Percentiles rank a stretch among this genome's conserved stretches.
Evolutionary conservation across 441 rosid species (phyloP).

Genomic region (Jatropha multifida): DNA sequence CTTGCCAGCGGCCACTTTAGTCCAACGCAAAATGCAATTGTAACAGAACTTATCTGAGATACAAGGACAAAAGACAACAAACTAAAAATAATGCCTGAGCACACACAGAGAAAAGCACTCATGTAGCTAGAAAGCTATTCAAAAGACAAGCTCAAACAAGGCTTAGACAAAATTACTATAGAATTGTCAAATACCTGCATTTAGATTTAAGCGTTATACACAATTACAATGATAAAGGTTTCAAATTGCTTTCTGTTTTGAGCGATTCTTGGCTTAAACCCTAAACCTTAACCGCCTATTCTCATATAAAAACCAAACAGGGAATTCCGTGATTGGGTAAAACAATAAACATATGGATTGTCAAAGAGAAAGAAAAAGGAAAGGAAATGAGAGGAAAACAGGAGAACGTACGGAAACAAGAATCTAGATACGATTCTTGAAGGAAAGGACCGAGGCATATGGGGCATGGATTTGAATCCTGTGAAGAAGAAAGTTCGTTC

Average conservation of each 20-base stretch:
- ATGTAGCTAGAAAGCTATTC: not conserved
- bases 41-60: constrained; percentile 87
- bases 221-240: not conserved
- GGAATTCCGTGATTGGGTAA: not conserved
- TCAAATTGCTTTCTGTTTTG: not conserved
- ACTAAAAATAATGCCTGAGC: not conserved
- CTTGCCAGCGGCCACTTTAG: constrained; percentile 64
- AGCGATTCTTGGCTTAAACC: not conserved
- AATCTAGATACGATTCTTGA: constrained; percentile 70
- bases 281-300: not conserved
- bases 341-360: not conserved
- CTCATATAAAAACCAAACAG: not conserved
- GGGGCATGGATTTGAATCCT: constrained; percentile 59
- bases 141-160: constrained; percentile 5
- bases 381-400: constrained; percentile 8
- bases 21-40: constrained; percentile 75
- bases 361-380: constrained; percentile 2
- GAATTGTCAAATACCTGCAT: constrained; percentile 8
- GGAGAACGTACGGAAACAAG: constrained; percentile 66
- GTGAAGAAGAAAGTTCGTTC: constrained; percentile 16
- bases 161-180: not conserved
- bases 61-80: constrained; percentile 4
- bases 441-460: constrained; percentile 58
- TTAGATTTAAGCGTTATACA: not conserved
- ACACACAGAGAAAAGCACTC: constrained; percentile 1